These are phyloP conservation scores for Aspergillus sp. DNA, from an alignment of 2,329 filamentous ascomycete genomes.

Conservation along the genomic window DNA sequence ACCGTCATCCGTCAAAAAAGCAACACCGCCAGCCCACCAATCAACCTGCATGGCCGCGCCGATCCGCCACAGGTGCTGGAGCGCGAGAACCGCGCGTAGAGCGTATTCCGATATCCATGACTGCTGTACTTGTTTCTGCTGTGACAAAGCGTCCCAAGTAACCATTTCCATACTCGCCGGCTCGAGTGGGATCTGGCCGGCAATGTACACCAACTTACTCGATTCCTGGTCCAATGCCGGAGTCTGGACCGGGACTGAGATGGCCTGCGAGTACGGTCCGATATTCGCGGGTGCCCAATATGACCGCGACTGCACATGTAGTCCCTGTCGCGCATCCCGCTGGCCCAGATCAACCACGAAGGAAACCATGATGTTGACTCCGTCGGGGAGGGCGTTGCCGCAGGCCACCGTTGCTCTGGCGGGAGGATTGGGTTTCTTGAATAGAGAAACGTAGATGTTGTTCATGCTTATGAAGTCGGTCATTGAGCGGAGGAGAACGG, in stretches of 20 bases:
- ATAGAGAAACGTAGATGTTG: conserved; percentile 65
- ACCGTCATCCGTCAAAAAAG: conserved; percentile 55
- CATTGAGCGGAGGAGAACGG: conserved; percentile 72
- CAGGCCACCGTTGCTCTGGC: conserved; percentile 77
- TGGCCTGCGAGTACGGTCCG: conserved; percentile 89
- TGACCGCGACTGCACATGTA: conserved; percentile 87
- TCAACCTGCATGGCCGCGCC: conserved; percentile 63
- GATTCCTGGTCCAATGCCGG: conserved; percentile 10
- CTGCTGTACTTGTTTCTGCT: background rate
- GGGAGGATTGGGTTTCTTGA: conserved; percentile 72
- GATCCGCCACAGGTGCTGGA: conserved; percentile 88
- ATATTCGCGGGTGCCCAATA: conserved; percentile 99
- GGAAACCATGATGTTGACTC: conserved; percentile 56
- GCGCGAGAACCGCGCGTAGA: conserved; percentile 60
- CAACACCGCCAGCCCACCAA: conserved; percentile 69
- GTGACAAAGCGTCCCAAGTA: conserved; percentile 3
- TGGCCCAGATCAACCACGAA: conserved; percentile 38
- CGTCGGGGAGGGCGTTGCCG: conserved; percentile 57
- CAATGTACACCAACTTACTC: conserved; percentile 55
- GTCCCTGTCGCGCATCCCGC: conserved; percentile 38
- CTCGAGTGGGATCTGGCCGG: conserved; percentile 85
- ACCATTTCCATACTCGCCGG: conserved; percentile 65
- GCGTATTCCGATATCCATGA: conserved; percentile 36
- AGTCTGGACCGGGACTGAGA: conserved; percentile 34
- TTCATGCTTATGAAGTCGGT: conserved; percentile 71